phyloP scores from a whole-genome alignment of 371 early-diverging fungal species.

The Circinella minor region DNA sequence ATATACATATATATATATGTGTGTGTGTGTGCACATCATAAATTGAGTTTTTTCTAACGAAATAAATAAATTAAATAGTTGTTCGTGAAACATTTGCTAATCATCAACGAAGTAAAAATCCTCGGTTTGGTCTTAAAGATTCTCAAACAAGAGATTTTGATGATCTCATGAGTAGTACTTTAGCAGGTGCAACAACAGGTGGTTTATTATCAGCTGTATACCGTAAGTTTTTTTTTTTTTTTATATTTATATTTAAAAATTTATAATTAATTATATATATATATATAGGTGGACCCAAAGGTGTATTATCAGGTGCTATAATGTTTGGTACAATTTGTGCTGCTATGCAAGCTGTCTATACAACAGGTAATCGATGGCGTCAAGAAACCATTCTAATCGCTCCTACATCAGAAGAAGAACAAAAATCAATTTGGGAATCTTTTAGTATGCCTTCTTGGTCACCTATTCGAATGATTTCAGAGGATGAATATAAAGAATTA shows the following conservation, averaged over 20 bases:
- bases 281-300: conserved; percentile 56
- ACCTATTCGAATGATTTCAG: conserved; percentile 46
- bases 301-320: conserved; percentile 53
- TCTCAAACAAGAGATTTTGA: conserved; percentile 62
- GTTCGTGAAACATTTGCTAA: conserved; percentile 59
- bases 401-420: background rate
- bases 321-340: conserved; percentile 55
- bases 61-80: conserved; percentile 16
- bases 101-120: conserved; percentile 58
- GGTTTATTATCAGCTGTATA: conserved; percentile 56
- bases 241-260: too few relatives aligned
- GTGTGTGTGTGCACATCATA: too few relatives aligned
- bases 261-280: too few relatives aligned
- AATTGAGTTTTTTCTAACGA: too few relatives aligned
- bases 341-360: conserved; percentile 30
- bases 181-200: conserved; percentile 65
- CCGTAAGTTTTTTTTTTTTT: too few relatives aligned
- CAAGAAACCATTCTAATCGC: conserved; percentile 34
- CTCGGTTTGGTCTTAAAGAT: conserved; percentile 59
- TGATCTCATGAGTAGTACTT: conserved; percentile 58
- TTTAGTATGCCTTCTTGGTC: conserved; percentile 52
- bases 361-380: conserved; percentile 46
- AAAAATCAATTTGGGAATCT: conserved; percentile 34
- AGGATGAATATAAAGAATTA: conserved; percentile 50
- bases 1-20: too few relatives aligned